phyloP scores from a whole-genome alignment of 2,329 filamentous ascomycete species.

The Ophiostoma sp. region DNA sequence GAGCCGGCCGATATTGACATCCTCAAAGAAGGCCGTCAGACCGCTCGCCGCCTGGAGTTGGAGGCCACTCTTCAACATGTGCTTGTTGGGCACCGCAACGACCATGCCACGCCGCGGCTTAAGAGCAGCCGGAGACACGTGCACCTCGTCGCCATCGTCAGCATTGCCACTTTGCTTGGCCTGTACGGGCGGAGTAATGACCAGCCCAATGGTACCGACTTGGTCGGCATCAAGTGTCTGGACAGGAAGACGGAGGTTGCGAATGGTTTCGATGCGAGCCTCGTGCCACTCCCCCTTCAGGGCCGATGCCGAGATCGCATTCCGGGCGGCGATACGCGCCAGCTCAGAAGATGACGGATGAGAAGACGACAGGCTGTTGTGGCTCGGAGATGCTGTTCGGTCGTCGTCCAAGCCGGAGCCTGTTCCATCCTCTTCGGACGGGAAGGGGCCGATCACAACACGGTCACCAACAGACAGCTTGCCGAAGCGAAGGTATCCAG shows the following conservation, averaged over 20 bases:
- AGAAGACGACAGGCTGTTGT: constrained; percentile 53
- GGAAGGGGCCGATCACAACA: constrained; percentile 78
- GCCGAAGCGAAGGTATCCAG: constrained; percentile 80
- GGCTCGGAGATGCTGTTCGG: constrained; percentile 48
- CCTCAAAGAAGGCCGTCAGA: constrained; percentile 69
- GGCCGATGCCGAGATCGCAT: constrained; percentile 52
- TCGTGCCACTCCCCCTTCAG: constrained; percentile 72
- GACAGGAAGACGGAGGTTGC: constrained; percentile 83
- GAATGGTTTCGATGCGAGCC: constrained; percentile 79
- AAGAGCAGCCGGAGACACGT: constrained; percentile 32
- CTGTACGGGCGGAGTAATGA: constrained; percentile 49
- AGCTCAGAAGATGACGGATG: constrained; percentile 57
- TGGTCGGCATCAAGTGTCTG: constrained; percentile 74
- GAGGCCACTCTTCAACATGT: constrained; percentile 57
- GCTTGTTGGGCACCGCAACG: constrained; percentile 61
- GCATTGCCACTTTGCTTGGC: constrained; percentile 20
- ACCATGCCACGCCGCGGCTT: constrained; percentile 80
- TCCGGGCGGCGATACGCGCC: constrained; percentile 53
- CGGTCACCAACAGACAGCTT: constrained; percentile 74
- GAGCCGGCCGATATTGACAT: constrained; percentile 62
- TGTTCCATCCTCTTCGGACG: constrained; percentile 52
- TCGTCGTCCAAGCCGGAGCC: constrained; percentile 49
- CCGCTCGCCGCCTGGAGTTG: constrained; percentile 66
- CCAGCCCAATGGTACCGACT: constrained; percentile 83
- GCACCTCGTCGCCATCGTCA: constrained; percentile 22